A percentile compares a stretch with the other conserved stretches of the same genome.
These are phyloP conservation scores for Scenedesmus sp. DNA, from an alignment of 163 green algal genomes.

Conservation along the genomic window DNA sequence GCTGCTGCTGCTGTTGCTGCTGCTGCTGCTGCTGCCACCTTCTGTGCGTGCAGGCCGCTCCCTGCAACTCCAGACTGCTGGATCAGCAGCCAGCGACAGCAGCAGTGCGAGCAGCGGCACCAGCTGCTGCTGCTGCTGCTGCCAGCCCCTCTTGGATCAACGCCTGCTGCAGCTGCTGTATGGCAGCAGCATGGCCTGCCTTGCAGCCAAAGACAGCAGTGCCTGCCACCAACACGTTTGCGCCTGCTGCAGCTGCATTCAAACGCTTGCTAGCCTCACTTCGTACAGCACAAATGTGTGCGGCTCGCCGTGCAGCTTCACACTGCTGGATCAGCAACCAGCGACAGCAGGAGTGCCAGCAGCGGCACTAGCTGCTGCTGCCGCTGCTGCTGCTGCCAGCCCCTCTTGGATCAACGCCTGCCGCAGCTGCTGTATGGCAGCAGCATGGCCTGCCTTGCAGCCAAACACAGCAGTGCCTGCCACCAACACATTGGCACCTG, in stretches of 20 bases:
- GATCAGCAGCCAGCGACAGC: neutral
- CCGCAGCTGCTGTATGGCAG: neutral
- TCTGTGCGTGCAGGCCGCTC: neutral
- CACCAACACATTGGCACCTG: conserved; percentile 88
- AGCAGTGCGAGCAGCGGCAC: neutral
- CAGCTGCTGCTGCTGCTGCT: conserved; percentile 15
- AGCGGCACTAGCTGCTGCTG: neutral
- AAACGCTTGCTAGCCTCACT: neutral
- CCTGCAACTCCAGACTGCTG: neutral
- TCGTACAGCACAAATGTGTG: too few relatives aligned
- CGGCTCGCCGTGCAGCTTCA: neutral
- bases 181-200: neutral
- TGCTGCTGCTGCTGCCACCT: neutral
- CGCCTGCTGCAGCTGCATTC: neutral
- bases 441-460: conserved; percentile 13
- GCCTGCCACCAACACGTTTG: conserved; percentile 11
- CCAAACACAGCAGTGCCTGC: conserved; percentile 86
- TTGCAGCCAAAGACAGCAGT: neutral
- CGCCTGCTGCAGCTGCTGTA: neutral
- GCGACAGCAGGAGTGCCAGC: neutral
- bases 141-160: neutral
- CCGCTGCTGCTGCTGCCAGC: neutral
- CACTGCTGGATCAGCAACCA: neutral
- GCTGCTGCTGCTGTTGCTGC: neutral
- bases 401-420: conserved; percentile 21